Base-by-base conservation (phyloP, 2,329 filamentous ascomycete species). In the Cercospora sesami region DNA sequence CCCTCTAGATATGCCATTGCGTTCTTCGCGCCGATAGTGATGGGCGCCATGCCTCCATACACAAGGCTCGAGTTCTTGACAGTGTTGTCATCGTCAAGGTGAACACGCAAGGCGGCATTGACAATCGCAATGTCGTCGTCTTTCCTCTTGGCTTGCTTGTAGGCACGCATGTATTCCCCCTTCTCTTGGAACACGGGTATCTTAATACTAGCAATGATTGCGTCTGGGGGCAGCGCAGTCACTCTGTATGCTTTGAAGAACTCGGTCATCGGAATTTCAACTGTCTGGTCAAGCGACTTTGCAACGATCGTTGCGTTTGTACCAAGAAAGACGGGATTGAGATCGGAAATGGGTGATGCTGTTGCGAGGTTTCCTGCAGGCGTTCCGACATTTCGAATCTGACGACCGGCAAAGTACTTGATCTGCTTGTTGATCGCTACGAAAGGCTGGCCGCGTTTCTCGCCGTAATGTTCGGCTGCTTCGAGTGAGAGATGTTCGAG, bases 91-190 rank as follows among this genome's bases (percentile, higher is more conserved):
- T 91, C 86, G 45, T 89, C 86, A 2, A 98, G 81, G 5, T 86
- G 87, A 5, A 98, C 85, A 39, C 92, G 87, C 66, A 98, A 80
- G 1, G 94, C 93, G 30, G 91, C 89, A 60, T 96, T 98, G 26
- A 98, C 95, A 74, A 99, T 98, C 2, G 95, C 95, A 77, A 99
- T 98, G 77, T 99, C 95, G 75, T 99, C 95, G 75, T 99, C 95
- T 78, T 98, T 98, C 72, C 95, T 85, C 83, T 99, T 99, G 0
- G 95, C 89, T 79, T 98, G 94, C 80, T 99, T 99, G 81, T 97
- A 98, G 0, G 94, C 90, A 53, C 91, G 87, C 78, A 97, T 90
- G 77, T 90, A 93, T 77, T 98, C 95, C 3, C 91, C 90, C 74
- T 90, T 91, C 63, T 89, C 85, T 2, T 84, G 84, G 0, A 91